Evolutionary conservation across 2,329 filamentous ascomycete species (phyloP), one percentile per base, ranked within the genome.

Genomic region (Bipolaris sorokiniana): DNA sequence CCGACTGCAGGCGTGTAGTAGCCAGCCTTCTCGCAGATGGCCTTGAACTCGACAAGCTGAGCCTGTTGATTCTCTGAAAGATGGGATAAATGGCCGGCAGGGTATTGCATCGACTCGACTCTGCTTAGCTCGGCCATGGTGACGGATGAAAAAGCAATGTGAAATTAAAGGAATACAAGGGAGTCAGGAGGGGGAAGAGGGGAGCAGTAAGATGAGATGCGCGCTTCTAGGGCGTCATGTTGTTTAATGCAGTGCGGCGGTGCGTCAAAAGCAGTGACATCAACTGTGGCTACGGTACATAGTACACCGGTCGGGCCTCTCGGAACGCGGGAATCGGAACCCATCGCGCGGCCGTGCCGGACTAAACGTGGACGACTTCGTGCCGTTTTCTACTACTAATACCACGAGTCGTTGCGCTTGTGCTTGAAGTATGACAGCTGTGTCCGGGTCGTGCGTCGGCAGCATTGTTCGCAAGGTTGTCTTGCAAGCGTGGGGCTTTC

Each of bases 71-170:
- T 81, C 18, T 83, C 79, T 23, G 81, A 90, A 58, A 97, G 82
- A 76, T 94, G 89, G 47, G 91, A 89, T 44, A 94, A 80, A 74
- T 96, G 92, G n/a, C 91, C 92, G 47, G 84, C 80, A 2, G 90
- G 90, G 76, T 90, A 93, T 71, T 82, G 77, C 64, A 75, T 77
- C n/a, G 76, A 78, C 59, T 78, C 76, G 61, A 75, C 58, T 56
- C 73, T 66, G 44, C 59, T 63, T 31, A 78, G 71, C 41, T 77
- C 73, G 13, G 72, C 67, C 73, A 76, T 76, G 60, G 33, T 51
- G 46, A 46, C 38, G 23, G 40, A 41, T 48, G 48, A 40, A 48
- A 36, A 44, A 13, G 40, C 40, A 22, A 48, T 42, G 7, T 34
- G 53, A 34, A 38, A 20, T 33, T 5, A 38, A 38, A 49, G 46